Percentiles rank a stretch among this genome's conserved stretches.
Conservation (phyloP, 2,329 filamentous ascomycete genomes). For the Diaporthe sp. region DNA sequence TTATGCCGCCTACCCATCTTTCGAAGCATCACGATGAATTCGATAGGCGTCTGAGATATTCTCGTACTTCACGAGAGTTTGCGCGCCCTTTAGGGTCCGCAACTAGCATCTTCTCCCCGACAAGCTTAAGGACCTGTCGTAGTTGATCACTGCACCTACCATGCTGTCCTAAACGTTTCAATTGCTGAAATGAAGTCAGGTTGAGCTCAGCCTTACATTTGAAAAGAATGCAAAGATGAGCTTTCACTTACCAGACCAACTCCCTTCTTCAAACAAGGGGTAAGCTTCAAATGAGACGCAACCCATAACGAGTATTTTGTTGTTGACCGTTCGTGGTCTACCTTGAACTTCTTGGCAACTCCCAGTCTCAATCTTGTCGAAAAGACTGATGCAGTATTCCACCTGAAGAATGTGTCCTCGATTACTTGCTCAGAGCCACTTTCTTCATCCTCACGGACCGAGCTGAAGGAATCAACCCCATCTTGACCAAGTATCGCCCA, state of each 20-base stretch:
- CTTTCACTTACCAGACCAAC: neutral
- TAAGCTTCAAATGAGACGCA: neutral
- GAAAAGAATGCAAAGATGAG: neutral
- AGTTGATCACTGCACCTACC: neutral
- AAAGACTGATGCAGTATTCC: neutral
- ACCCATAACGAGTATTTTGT: neutral
- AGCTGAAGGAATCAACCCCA: neutral
- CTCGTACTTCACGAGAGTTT: neutral
- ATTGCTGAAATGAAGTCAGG: too few species aligned
- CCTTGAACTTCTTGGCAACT: too few species aligned
- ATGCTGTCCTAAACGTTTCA: neutral
- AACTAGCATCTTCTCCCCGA: neutral
- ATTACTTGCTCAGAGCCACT: neutral
- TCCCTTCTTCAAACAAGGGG: neutral
- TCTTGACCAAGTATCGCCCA: neutral
- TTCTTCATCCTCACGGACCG: fast-evolving
- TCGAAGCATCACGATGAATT: too few species aligned
- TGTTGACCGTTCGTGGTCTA: neutral
- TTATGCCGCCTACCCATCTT: too few species aligned
- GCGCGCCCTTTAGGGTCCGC: neutral
- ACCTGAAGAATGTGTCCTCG: constrained; percentile 13
- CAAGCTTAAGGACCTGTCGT: neutral
- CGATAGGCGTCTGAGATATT: too few species aligned
- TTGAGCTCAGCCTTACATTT: neutral
- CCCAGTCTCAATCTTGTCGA: neutral